Evolutionary conservation across 495 filamentous ascomycete species (phyloP), one percentile per base, ranked within the genome.

Genomic region (Neurospora sp.): DNA sequence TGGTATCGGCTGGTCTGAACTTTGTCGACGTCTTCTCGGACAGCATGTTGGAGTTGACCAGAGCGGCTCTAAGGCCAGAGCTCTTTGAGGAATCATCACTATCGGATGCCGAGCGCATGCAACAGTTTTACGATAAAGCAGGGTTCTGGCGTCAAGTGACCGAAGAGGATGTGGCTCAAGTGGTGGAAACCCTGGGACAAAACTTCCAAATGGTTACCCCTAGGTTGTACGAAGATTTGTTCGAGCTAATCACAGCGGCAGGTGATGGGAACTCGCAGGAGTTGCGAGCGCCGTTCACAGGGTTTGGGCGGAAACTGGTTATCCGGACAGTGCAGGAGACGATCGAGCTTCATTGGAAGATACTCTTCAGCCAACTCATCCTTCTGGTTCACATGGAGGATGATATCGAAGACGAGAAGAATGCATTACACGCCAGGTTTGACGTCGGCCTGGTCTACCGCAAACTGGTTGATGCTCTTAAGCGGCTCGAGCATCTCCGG

Each of bases 281-380:
- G 71, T 73, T 82, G 9, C 74, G 76, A 40, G 80, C 83, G 41
- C 85, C 82, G 5, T 82, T 90, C n/a, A 93, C 90, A 1, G 83
- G 85, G 53, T 91, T 94, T 77, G 95, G 95, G 14, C 86, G 88
- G 3, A 91, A 88, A 73, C 82, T 93, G 6, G 83, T 94, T 11
- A 86, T 96, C 10, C 89, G 88, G 39, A 91, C 91, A 27, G 89
- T 91, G 4, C 91, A 94, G 75, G 96, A 98, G 77, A 90, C 90
- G 14, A 87, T 94, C 35, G 83, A 89, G 68, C 79, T 91, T 7
- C 89, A 91, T 73, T 88, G 88, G 74, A 86, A 87, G 41, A 84
- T 94, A 18, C 88, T 96, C 18, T 89, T 93, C 68, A 91, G 93
- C 78, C 87, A 98, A n/a, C 79, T 97, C 2, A 84, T 94, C n/a